Conservation (phyloP, 345 rosid genomes). For the Sisymbrium irio region DNA sequence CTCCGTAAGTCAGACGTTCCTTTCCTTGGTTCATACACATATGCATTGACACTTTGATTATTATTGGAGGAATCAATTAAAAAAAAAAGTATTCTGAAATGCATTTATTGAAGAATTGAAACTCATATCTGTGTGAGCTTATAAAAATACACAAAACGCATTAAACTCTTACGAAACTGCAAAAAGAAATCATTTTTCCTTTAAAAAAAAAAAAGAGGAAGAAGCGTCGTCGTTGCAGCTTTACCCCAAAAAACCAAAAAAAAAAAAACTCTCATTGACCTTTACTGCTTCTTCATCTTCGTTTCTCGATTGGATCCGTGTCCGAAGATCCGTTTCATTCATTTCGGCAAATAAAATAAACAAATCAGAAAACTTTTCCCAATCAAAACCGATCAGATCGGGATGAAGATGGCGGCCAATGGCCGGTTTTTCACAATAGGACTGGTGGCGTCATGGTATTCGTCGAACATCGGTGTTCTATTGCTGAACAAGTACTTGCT, state of each 20-base stretch:
- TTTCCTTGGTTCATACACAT: slow-evolving; percentile 31
- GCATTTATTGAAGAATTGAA: slow-evolving; percentile 26
- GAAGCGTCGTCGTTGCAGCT: slow-evolving; percentile 4
- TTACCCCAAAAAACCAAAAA: not conserved
- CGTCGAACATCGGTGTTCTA: slow-evolving; percentile 63
- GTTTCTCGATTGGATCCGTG: not conserved
- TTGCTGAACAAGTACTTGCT: slow-evolving; percentile 65
- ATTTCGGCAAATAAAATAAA: too few species aligned
- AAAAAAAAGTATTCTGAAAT: not conserved
- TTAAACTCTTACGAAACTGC: slow-evolving; percentile 4
- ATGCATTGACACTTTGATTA: slow-evolving; percentile 18
- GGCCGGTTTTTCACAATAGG: slow-evolving; percentile 49
- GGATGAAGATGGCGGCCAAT: slow-evolving; percentile 36
- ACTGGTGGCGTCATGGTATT: slow-evolving; percentile 59
- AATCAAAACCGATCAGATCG: slow-evolving; percentile 22
- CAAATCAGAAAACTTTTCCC: too few species aligned
- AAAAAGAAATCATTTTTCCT: not conserved
- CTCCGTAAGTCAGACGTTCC: slow-evolving; percentile 13
- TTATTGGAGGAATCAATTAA: slow-evolving; percentile 6
- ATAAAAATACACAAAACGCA: not conserved
- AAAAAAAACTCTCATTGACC: slow-evolving; percentile 25
- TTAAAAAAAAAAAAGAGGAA: not conserved
- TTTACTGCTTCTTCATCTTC: slow-evolving; percentile 19
- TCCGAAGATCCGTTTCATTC: too few species aligned
- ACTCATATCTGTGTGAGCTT: slow-evolving; percentile 7